Evolutionary conservation across 768 basidiomycete species (phyloP), one percentile per base, ranked within the genome.

Genomic region (Amylocystis lapponica): DNA sequence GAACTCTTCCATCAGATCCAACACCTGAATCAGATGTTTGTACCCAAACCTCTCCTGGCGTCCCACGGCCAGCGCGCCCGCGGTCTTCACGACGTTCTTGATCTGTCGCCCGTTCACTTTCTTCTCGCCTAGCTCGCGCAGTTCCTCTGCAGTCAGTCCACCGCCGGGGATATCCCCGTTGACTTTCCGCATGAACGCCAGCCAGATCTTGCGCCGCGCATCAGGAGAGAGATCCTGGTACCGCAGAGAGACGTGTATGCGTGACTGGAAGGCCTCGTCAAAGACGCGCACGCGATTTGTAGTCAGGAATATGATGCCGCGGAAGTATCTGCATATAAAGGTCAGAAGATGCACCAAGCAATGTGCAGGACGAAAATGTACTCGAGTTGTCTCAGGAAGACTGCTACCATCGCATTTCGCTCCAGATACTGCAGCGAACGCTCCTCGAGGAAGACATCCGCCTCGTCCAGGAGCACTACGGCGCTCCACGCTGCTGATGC

Each of bases 371-470:
- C 19, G 2, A 19, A 3, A 14, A n/a, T 47, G 32, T 27, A 57
- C 57, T 58, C 59, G 1, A 56, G 51, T 29, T 59, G 58, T 11
- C 58, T 35, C 17, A 59, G 52, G 46, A 60, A 83, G 11, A 83
- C 81, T 3, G 81, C 80, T 5, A 86, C 81, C 74, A 84, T 81
- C 1, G 81, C 81, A 50, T 84, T 86, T 10, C 82, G 70, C 52
- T 79, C 70, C 11, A 83, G 56, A 53, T 83, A 76, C 43, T 81
- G 76, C 29, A 82, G 63, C 3, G 78, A 78, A 5, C 82, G 75
- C 56, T 78, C 75, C 53, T 84, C 82, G 23, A 86, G 68, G 72
- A 83, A 86, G 4, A 86, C 81, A 59, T 86, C 81, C 4, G 81
- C 79, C 43, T 59, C 62, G 53, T 65, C 62, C 30, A 64, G 59